These are phyloP conservation scores for Pythium utonaiense DNA, from an alignment of 352 stramenopile species.

Conservation along the genomic window DNA sequence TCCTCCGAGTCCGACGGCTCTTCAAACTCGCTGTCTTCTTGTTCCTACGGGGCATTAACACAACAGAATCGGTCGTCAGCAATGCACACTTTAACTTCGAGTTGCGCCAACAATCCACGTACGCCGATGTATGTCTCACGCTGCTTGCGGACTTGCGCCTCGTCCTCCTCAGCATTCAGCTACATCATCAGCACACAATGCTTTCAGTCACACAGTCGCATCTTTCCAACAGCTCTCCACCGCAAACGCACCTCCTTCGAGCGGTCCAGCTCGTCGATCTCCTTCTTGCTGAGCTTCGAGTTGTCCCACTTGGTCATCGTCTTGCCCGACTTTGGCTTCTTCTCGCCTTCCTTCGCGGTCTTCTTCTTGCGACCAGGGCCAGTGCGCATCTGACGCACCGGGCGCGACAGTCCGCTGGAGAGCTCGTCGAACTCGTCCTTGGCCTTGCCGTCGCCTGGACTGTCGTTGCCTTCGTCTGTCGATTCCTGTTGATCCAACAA, in stretches of 20 bases:
- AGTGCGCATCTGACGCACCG: conserved; percentile 58
- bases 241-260: conserved; percentile 48
- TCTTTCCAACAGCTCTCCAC: background rate
- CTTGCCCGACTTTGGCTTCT: conserved; percentile 60
- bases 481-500: conserved; percentile 28
- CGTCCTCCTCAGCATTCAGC: conserved; percentile 68
- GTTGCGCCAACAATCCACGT: conserved; percentile 7
- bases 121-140: conserved; percentile 83
- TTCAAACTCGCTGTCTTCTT: conserved; percentile 64
- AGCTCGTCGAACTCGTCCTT: conserved; percentile 60
- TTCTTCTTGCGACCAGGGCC: conserved; percentile 60
- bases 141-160: conserved; percentile 63
- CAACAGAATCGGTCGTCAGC: background rate
- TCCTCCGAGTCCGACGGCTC: conserved; percentile 67
- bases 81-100: background rate
- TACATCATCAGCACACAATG: conserved; percentile 13
- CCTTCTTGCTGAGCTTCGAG: conserved; percentile 83
- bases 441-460: conserved; percentile 38
- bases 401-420: conserved; percentile 42
- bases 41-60: conserved; percentile 42
- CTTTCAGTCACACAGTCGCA: background rate
- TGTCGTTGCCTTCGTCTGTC: conserved; percentile 65
- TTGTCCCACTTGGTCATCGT: conserved; percentile 86
- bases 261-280: conserved; percentile 67
- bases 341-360: conserved; percentile 33